Evolutionary conservation across 495 filamentous ascomycete species (phyloP).

Genomic region (Venustampulla echinocandica): DNA sequence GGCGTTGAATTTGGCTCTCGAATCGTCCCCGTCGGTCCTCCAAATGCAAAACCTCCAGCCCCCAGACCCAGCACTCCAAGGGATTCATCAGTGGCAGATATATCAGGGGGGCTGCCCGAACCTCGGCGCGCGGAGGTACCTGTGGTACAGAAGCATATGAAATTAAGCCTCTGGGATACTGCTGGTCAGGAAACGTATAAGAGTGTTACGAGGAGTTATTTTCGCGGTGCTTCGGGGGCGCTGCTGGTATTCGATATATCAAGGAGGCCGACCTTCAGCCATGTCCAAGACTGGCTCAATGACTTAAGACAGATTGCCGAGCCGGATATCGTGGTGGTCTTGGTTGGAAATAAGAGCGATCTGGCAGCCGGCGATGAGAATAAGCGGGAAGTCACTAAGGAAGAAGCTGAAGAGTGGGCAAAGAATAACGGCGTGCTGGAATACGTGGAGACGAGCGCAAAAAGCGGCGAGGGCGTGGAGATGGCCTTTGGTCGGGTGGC

Average conservation of each 20-base stretch:
- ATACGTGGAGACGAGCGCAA: conserved; percentile 94
- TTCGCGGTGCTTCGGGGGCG: conserved; percentile 85
- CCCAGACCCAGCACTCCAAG: conserved; percentile 13
- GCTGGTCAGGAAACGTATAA: conserved; percentile 97
- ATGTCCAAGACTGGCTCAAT: conserved; percentile 82
- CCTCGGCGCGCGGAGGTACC: conserved; percentile 22
- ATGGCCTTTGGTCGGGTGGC: conserved; percentile 87
- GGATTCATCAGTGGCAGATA: conserved; percentile 18
- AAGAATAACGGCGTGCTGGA: conserved; percentile 68
- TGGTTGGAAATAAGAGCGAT: conserved; percentile 94
- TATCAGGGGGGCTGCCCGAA: conserved; percentile 31
- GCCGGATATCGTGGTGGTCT: conserved; percentile 82
- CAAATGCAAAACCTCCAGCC: conserved; percentile 36
- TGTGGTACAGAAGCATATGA: conserved; percentile 62
- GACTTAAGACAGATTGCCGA: conserved; percentile 90
- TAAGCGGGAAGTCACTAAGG: conserved; percentile 64
- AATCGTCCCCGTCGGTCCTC: conserved; percentile 85
- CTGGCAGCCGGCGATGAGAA: conserved; percentile 51
- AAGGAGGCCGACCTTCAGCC: conserved; percentile 70
- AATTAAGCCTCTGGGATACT: conserved; percentile 80
- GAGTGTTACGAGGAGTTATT: conserved; percentile 89
- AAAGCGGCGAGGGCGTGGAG: conserved; percentile 88
- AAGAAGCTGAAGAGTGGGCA: conserved; percentile 87
- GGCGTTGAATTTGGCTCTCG: conserved; percentile 95
- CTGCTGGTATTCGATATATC: conserved; percentile 94